Conservation (phyloP, 202 grass and related monocot species). For the Alloteropsis angusta region DNA sequence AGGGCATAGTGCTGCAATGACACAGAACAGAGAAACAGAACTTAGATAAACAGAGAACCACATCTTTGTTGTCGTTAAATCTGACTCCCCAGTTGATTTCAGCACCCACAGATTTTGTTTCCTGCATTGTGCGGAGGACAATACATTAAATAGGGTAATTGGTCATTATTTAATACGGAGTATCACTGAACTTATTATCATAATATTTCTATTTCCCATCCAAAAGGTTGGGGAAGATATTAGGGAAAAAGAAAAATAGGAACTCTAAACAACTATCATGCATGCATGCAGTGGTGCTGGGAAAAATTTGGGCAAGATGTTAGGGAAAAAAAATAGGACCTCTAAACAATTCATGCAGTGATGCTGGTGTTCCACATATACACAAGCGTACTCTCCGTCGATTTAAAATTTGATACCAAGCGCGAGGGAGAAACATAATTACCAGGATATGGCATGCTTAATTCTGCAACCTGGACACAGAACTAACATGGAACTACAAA, state of each 20-base stretch:
- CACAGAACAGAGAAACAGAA: background rate
- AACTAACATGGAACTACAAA: background rate
- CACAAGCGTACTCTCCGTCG: background rate
- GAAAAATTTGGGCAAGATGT: background rate
- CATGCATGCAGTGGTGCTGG: background rate
- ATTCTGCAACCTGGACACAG: background rate
- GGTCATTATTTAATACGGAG: background rate
- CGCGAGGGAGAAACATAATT: background rate
- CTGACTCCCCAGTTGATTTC: slow-evolving; percentile 99
- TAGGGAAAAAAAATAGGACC: background rate
- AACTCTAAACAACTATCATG: background rate
- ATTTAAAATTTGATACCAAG: background rate
- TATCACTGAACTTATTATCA: background rate
- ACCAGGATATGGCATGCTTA: background rate
- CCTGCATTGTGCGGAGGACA: slow-evolving; percentile 42
- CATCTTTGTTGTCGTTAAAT: slow-evolving; percentile 78
- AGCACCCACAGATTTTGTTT: slow-evolving; percentile 86
- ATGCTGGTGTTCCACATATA: background rate
- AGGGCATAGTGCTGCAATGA: background rate
- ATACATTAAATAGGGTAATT: background rate
- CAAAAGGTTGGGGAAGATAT: background rate
- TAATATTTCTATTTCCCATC: background rate
- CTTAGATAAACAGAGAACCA: slow-evolving; percentile 15
- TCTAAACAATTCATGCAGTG: background rate
- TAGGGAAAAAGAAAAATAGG: background rate